These are phyloP conservation scores for Spiraea crenata DNA, from an alignment of 331 rosid species.

Conservation along the genomic window DNA sequence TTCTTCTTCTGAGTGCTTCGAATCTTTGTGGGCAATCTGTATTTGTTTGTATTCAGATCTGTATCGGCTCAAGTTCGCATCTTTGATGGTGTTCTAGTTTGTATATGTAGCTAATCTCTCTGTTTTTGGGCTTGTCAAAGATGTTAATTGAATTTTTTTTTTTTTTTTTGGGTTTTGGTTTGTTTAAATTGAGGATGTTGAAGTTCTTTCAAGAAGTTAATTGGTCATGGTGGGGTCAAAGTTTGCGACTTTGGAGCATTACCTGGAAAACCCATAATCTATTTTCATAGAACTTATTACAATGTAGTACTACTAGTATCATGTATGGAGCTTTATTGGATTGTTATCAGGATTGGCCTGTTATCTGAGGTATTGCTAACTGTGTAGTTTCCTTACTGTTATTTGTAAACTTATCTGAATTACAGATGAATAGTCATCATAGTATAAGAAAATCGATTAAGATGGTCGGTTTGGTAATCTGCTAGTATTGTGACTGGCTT, in stretches of 20 bases:
- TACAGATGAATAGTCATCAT: not conserved
- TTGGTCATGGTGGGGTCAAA: not conserved
- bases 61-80: not conserved
- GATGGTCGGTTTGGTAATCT: not conserved
- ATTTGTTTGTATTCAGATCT: slow-evolving; percentile 7
- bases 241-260: not conserved
- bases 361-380: not conserved
- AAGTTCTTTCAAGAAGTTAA: not conserved
- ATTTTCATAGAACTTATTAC: not conserved
- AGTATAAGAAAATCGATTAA: not conserved
- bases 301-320: not conserved
- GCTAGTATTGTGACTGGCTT: not conserved
- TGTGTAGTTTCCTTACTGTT: not conserved
- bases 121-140: no score
- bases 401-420: not conserved
- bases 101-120: not conserved
- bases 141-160: no score
- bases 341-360: not conserved
- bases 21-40: not conserved
- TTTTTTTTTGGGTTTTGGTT: not conserved
- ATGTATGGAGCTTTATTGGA: not conserved
- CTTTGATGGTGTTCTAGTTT: not conserved
- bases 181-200: not conserved
- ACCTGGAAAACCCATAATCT: not conserved
- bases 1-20: not conserved